Evolutionary conservation across 2,329 filamentous ascomycete species (phyloP), one percentile per base, ranked within the genome.

Genomic region (Thermomyces lanuginosus): DNA sequence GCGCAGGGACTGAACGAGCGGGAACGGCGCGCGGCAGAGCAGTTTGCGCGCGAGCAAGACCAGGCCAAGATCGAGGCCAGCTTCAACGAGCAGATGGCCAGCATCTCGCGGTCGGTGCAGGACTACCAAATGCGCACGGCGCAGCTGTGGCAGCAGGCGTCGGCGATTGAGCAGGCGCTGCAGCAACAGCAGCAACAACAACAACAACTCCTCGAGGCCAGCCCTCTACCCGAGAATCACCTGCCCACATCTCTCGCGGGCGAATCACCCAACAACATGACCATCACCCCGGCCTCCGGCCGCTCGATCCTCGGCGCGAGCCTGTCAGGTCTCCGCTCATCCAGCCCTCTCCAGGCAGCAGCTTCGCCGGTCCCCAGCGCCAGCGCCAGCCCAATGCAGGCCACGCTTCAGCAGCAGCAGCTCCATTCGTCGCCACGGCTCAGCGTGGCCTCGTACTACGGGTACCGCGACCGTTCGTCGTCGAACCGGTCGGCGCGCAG

Each of bases 1-100:
- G 56, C 54, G n/a, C 63, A 69, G 38, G 64, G 61, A 5, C 55
- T 66, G 27, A 64, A 65, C 27, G 64, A 65, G 37, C 60, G 65
- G 41, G 64, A 62, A 36, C 54, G 58, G 16, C 57, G 55, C 24
- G 54, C 58, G 17, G 58, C 57, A 2, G 58, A 61, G 32, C 56
- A 59, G 26, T 50, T 52, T 30, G 55, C 56, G 11, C 48, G 53
- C 33, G 58, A 60, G 32, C 46, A 53, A 31, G 59, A 63, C 19
- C 58, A 58, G 26, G 47, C 50, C 8, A 53, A 54, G 30, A 40
- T 56, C 30, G 58, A 62, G 38, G 37, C 43, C 28, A 53, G 44
- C 23, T 55, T 55, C 39, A 47, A 56, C 20, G 55, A 58, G 21
- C 53, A 60, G 34, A 44, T 60, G 23, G 43, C 44, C 4, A 55